These are phyloP conservation scores for Dionaea muscipula DNA, from an alignment of 179 eudicot species.

Conservation along the genomic window DNA sequence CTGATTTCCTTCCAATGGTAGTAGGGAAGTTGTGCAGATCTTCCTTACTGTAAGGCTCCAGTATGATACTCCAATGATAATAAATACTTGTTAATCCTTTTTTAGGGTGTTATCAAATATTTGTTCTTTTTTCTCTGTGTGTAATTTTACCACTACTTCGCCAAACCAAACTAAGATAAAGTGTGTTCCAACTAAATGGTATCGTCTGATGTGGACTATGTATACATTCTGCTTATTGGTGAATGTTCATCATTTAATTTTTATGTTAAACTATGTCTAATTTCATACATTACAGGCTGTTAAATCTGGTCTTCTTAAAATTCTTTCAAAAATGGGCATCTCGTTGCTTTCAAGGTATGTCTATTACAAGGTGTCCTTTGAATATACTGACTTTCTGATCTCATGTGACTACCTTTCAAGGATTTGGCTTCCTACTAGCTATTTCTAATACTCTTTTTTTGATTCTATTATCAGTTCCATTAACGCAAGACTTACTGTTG, in stretches of 20 bases:
- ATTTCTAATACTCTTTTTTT: neutral
- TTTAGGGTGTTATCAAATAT: too few species aligned
- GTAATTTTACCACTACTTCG: too few species aligned
- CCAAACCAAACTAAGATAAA: too few species aligned
- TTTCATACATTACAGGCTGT: conserved; percentile 49
- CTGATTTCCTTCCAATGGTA: too few species aligned
- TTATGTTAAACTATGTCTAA: neutral
- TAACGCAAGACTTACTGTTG: conserved; percentile 9
- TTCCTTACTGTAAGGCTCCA: too few species aligned
- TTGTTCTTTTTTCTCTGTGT: too few species aligned
- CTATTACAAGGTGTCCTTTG: neutral
- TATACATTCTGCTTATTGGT: neutral
- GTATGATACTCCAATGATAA: too few species aligned
- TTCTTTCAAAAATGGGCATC: conserved; percentile 98
- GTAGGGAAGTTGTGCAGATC: too few species aligned
- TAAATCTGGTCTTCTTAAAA: conserved; percentile 73
- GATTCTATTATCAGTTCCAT: neutral
- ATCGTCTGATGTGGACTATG: too few species aligned
- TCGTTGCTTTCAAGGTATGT: conserved; percentile 90
- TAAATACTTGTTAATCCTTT: too few species aligned
- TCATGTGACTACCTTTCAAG: neutral
- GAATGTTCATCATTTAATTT: neutral
- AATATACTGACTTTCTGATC: conserved; percentile 6
- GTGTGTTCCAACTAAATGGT: too few species aligned
- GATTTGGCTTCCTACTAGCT: neutral